phyloP scores from a whole-genome alignment of 495 filamentous ascomycete species.

The Penicillium verhagenii region DNA sequence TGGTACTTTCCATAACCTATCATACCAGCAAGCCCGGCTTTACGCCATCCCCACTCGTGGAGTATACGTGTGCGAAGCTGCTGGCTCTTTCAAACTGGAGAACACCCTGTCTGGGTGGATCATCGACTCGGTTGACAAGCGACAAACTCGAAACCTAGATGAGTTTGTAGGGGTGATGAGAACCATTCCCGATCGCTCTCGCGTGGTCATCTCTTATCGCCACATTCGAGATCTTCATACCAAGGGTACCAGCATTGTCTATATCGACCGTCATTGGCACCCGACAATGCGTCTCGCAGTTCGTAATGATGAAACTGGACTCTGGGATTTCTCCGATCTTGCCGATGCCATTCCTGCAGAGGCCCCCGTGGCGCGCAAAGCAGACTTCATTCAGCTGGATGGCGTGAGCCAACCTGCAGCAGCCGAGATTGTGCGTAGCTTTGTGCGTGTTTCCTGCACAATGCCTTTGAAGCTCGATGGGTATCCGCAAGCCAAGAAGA shows the following conservation, averaged over 20 bases:
- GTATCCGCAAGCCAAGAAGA: conserved; percentile 88
- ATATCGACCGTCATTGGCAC: conserved; percentile 93
- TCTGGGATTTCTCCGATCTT: conserved; percentile 93
- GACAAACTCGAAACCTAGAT: conserved; percentile 80
- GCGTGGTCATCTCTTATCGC: conserved; percentile 92
- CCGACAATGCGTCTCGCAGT: conserved; percentile 90
- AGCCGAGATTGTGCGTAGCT: conserved; percentile 88
- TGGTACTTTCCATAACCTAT: conserved; percentile 90
- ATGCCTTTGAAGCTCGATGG: conserved; percentile 97
- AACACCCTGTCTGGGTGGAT: conserved; percentile 89
- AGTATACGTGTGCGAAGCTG: conserved; percentile 92
- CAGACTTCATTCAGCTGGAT: conserved; percentile 86
- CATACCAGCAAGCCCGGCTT: conserved; percentile 91
- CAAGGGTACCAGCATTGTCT: conserved; percentile 84
- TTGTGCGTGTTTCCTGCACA: conserved; percentile 85
- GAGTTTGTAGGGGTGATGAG: conserved; percentile 92
- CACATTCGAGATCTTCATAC: conserved; percentile 95
- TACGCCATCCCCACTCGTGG: conserved; percentile 90
- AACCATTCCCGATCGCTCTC: conserved; percentile 78
- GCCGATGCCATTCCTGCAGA: conserved; percentile 73
- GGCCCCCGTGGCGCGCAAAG: conserved; percentile 68
- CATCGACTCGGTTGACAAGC: conserved; percentile 87
- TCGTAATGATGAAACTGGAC: conserved; percentile 83
- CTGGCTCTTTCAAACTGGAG: conserved; percentile 93
- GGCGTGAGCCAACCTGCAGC: conserved; percentile 86